Evolutionary conservation across 345 rosid species (phyloP), one percentile per base, ranked within the genome.

Genomic region (Murraya koenigii): DNA sequence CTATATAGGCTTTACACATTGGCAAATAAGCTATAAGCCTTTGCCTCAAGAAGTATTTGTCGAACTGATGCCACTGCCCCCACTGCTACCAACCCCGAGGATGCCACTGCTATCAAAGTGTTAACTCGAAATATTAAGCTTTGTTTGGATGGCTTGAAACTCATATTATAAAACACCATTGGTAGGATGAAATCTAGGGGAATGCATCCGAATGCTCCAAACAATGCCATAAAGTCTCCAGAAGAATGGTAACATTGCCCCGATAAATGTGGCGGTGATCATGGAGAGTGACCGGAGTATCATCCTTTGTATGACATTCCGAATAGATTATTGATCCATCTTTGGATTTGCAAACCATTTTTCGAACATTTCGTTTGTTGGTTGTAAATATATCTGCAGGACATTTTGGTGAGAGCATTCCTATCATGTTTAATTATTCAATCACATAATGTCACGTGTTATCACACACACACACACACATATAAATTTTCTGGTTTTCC

Each of bases 11-110:
- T 36, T 44, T 78, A 84, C 78, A 87, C 26, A 69, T 88, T 77
- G 39, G 90, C 89, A 65, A 88, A 88, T 55, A 88, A 56, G 63
- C 72, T 75, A 63, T 77, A 88, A 3, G 73, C 58, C 4, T 78
- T 54, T 63, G 81, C 81, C 64, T 82, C 84, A 56, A 78, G 69
- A 59, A 65, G 13, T 17, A 78, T 82, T 30, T 82, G 84, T 15
- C 81, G 10, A 47, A 82, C 5, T 5, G 84, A 78, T 6, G 84
- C 33, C 5, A 75, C 10, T 64, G 79, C 68, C 14, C 79, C 79
- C 26, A 78, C 8, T 7, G 23, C 55, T 4, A 39, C 78, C 22
- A 78, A n/a, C 5, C 39, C 61, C 19, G 76, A 10, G 7, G 52
- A 82, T 33, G 28, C 10, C 28, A 25, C 5, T 1, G 77, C 84